Base-by-base conservation (phyloP, 306 rosid genomes). In the Cicer bijugum region DNA sequence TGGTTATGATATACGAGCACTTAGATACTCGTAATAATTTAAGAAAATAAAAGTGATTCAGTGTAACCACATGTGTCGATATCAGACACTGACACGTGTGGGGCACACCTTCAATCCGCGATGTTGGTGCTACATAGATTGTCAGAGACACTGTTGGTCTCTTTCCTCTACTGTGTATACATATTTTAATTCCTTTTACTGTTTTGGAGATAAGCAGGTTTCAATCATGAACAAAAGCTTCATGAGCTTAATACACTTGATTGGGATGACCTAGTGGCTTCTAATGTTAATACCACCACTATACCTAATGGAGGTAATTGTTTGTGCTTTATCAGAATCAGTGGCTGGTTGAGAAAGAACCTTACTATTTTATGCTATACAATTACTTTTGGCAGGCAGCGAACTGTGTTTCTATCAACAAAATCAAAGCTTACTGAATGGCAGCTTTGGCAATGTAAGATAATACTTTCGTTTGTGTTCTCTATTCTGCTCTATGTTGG, bases 161-260 rank as follows among this genome's bases (percentile, higher is more conserved):
- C 51, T 78, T 62, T 69, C 59, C 73, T 40, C 72, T 67, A 72
- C 66, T 68, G 45, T 20, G 63, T 50, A 77, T 68, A 9, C 70
- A 10, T 75, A 43, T 71, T 23, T 83, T 87, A 72, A 82, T 75
- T 12, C 58, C 52, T 59, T 48, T 56, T 46, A 69, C 2, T 76
- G 37, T 74, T 75, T 75, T 80, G 77, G 79, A 71, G 66, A 59
- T 58, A 80, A 70, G 78, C 92, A 86, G 98, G 72, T 57, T 78
- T 82, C 42, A 72, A 78, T 82, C 86, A 83, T 77, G 90, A 91
- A 59, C 78, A 79, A 77, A 83, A 77, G 82, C 96, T 93, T 74
- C 92, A 81, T 78, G 99, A 95, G 84, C 81, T 95, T 75, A 95
- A 95, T 75, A 91, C 99, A 33, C 97, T 91, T 51, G 99, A 95